Evolutionary conservation across 2,329 filamentous ascomycete species (phyloP).

Genomic region (Aaosphaeria pasadenensis): DNA sequence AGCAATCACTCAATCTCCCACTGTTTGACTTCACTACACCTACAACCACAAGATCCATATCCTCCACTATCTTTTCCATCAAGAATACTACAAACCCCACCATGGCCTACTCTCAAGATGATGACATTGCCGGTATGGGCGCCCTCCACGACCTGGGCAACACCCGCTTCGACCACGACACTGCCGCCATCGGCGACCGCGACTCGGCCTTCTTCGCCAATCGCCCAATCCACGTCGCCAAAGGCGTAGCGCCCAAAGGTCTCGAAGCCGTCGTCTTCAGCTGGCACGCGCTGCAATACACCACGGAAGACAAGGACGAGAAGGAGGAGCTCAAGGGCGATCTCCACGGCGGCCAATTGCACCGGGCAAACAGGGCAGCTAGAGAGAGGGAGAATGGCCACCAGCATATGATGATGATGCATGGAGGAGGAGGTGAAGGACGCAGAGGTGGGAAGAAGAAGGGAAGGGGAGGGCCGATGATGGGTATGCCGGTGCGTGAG

Average conservation of each 20-base stretch:
- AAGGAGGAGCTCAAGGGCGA: conserved; percentile 32
- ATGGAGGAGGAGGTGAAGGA: neutral
- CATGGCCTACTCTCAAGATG: too few species aligned
- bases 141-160: conserved; percentile 26
- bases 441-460: neutral
- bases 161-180: conserved; percentile 27
- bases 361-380: conserved; percentile 29
- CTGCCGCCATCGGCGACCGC: conserved; percentile 25
- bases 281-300: conserved; percentile 26
- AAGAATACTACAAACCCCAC: too few species aligned
- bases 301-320: conserved; percentile 17
- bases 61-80: too few species aligned
- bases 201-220: conserved; percentile 18
- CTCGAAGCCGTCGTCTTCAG: conserved; percentile 24
- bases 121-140: too few species aligned
- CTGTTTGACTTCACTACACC: too few species aligned
- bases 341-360: conserved; percentile 31
- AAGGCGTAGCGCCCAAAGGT: conserved; percentile 19
- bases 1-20: too few species aligned
- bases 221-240: conserved; percentile 14
- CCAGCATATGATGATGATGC: neutral
- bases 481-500: neutral
- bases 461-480: neutral
- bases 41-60: too few species aligned
- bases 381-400: neutral